phyloP scores from a whole-genome alignment of 2,329 filamentous ascomycete species.

The Scytalidium sp. region DNA sequence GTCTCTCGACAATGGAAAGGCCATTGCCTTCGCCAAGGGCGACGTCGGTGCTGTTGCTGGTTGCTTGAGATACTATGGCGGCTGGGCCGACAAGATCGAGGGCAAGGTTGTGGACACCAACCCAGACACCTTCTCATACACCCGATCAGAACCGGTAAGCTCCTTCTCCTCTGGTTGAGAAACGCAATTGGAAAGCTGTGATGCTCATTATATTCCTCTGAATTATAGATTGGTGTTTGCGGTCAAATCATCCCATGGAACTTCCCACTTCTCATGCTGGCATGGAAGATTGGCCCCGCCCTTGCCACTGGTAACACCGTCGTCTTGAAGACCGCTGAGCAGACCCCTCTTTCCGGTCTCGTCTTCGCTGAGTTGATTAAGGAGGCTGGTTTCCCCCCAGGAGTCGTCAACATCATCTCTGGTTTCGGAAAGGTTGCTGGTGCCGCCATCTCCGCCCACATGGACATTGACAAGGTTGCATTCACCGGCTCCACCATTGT shows the following conservation, averaged over 20 bases:
- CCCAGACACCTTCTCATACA: constrained; percentile 65
- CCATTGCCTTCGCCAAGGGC: constrained; percentile 70
- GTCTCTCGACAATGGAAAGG: constrained; percentile 86
- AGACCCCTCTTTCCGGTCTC: constrained; percentile 64
- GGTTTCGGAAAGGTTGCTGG: constrained; percentile 35
- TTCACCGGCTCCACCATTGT: constrained; percentile 64
- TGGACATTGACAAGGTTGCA: constrained; percentile 52
- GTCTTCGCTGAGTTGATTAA: constrained; percentile 30
- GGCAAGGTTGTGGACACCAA: constrained; percentile 67
- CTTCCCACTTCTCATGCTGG: constrained; percentile 64
- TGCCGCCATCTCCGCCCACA: constrained; percentile 24
- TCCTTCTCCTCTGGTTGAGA: constrained; percentile 8
- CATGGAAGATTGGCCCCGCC: constrained; percentile 65
- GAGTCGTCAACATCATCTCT: constrained; percentile 36
- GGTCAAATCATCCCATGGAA: constrained; percentile 75
- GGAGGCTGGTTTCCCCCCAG: constrained; percentile 37
- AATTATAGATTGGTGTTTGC: constrained; percentile 55
- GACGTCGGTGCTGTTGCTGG: constrained; percentile 68
- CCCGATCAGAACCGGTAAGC: constrained; percentile 61
- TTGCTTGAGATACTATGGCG: constrained; percentile 79
- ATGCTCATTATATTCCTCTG: background rate
- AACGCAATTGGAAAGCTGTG: background rate
- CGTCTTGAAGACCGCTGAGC: constrained; percentile 66
- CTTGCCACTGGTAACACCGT: constrained; percentile 58
- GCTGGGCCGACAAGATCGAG: constrained; percentile 70